Evolutionary conservation across 208 protist genomes (phyloP).

Genomic region (Leishmania amazonensis): DNA sequence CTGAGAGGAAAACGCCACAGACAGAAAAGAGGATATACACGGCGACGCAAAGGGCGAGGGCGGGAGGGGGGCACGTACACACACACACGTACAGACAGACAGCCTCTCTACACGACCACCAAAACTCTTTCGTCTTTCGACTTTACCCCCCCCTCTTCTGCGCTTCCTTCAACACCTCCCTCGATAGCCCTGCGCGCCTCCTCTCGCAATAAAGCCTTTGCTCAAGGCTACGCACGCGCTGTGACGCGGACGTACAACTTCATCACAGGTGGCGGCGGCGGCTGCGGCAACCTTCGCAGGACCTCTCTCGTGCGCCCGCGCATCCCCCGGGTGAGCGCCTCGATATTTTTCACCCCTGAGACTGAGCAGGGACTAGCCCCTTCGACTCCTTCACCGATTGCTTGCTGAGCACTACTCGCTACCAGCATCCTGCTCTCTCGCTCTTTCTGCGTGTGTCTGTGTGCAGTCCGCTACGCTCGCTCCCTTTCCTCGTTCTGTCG

Average conservation of each 20-base stretch:
- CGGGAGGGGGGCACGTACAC: not conserved
- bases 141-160: not conserved
- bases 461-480: not conserved
- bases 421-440: not conserved
- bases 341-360: not conserved
- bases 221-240: not conserved
- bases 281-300: not conserved
- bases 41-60: not conserved
- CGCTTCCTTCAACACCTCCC: not conserved
- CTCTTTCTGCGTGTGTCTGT: not conserved
- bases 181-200: not conserved
- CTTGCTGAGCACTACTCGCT: conserved; percentile 1
- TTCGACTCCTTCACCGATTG: not conserved
- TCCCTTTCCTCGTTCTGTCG: not conserved
- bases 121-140: not conserved
- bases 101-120: not conserved
- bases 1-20: no score
- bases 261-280: not conserved
- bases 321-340: not conserved
- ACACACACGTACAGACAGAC: not conserved
- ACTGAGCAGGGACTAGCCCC: not conserved
- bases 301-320: not conserved
- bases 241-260: not conserved
- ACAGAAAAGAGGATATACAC: not conserved
- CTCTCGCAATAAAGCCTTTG: not conserved